Conservation (phyloP, 768 basidiomycete species). For the Amanita pseudoporphyria region DNA sequence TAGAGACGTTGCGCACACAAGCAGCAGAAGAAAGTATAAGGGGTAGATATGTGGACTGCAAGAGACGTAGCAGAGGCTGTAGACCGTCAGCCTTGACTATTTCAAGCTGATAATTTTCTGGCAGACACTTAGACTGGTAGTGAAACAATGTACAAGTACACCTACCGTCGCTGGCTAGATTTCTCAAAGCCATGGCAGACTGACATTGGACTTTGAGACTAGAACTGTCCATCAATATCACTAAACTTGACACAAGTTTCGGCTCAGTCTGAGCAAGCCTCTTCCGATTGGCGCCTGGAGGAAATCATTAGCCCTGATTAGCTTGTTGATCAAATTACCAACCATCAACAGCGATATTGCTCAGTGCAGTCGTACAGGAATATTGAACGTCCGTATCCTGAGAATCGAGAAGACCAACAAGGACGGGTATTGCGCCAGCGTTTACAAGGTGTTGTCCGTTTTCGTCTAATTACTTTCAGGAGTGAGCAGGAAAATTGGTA, state of each 20-base stretch:
- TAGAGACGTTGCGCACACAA: constrained; percentile 98
- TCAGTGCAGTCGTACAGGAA: constrained; percentile 97
- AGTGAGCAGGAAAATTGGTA: constrained; percentile 2
- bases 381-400: constrained; percentile 99
- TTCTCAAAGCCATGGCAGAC: constrained; percentile 90
- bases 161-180: constrained; percentile 93
- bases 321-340: constrained; percentile 2
- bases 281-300: constrained; percentile 74
- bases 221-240: constrained; percentile 92
- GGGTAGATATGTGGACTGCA: constrained; percentile 95
- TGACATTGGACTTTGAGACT: constrained; percentile 99
- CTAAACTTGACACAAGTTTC: constrained; percentile 87
- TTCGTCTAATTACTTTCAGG: constrained; percentile 55
- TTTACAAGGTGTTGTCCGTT: constrained; percentile 98
- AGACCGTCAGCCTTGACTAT: constrained; percentile 96
- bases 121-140: constrained; percentile 4
- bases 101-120: constrained; percentile 98
- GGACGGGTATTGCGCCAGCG: constrained; percentile 95
- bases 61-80: constrained; percentile 81
- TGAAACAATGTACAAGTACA: constrained; percentile 5
- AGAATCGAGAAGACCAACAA: constrained; percentile 88
- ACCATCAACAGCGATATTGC: constrained; percentile 98
- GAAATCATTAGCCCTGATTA: constrained; percentile 5
- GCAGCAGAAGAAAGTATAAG: constrained; percentile 97
- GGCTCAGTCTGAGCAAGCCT: constrained; percentile 92